Evolutionary conservation across 768 basidiomycete genomes (phyloP).

Genomic region (Panaeolus papilionaceus): DNA sequence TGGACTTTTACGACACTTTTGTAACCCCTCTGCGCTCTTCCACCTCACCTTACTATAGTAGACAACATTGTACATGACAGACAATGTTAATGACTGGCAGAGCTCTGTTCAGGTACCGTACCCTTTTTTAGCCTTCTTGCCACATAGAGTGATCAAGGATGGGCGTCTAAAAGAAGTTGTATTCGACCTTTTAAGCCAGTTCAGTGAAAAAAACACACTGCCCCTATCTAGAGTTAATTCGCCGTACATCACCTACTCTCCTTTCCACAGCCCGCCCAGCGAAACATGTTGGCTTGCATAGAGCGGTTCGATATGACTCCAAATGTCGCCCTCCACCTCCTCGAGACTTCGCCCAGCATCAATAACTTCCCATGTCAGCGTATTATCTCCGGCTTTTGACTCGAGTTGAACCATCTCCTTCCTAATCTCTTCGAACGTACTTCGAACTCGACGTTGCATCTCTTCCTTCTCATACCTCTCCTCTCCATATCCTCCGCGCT

Average conservation of each 20-base stretch:
- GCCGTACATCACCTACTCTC: not conserved
- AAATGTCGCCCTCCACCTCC: slow-evolving; percentile 60
- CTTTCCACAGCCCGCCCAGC: not conserved
- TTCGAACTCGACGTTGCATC: slow-evolving; percentile 70
- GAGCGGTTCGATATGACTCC: slow-evolving; percentile 55
- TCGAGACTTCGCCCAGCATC: slow-evolving; percentile 62
- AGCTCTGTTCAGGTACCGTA: not conserved
- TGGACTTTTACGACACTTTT: not conserved
- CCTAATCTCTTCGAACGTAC: slow-evolving; percentile 63
- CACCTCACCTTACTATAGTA: not conserved
- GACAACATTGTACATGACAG: not conserved
- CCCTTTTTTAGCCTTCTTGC: not conserved
- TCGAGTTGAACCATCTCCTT: slow-evolving; percentile 46
- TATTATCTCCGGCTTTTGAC: slow-evolving; percentile 21
- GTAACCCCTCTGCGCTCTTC: not conserved
- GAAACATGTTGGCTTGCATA: not conserved
- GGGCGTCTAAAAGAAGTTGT: not conserved
- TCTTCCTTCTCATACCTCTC: slow-evolving; percentile 89
- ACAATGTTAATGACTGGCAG: not conserved
- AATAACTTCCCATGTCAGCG: slow-evolving; percentile 54
- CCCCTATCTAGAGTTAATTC: not conserved
- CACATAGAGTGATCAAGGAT: not conserved
- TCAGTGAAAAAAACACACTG: not conserved
- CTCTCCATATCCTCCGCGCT: slow-evolving; percentile 81
- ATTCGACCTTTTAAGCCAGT: not conserved